Evolutionary conservation across 106 monocot species (phyloP), one percentile per base, ranked within the genome.

Genomic region (Gastrodia elata): DNA sequence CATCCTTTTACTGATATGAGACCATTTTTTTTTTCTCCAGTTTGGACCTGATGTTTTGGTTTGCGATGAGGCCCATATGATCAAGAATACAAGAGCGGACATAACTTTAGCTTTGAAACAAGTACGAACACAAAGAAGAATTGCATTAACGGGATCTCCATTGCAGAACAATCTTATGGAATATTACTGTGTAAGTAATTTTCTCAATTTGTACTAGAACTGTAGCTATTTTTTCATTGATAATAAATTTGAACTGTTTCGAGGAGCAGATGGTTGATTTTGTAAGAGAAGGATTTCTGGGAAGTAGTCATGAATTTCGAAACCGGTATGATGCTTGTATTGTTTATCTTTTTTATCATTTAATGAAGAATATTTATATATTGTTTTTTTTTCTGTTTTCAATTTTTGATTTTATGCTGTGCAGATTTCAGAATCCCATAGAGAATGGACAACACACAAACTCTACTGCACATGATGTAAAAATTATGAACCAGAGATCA

Each of bases 161-260:
- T 81, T 97, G 84, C 97, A 97, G 83, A 97, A 97, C 77, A 97
- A 97, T 82, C 52, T 97, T 67, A 97, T 97, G 97, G 97, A 97
- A 73, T 97, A 97, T 85, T 97, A 90, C 76, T 97, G 97, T 85
- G 97, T 97, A 88, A 86, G 93, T 69, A 70, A 38, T 9, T 52
- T 49, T 32, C 64, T 44, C 37, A 38, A 39, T 39, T 40, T 69
- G 39, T 36, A 25, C 5, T 39, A 8, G 39, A 69, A 41, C 7
- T 25, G 3, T 27, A 7, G 41, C 10, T 67, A 22, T 67, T 20
- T 36, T 18, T 18, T 67, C 37, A 67, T 67, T 22, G n/a, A 36
- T 67, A 38, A 36, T 32, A 67, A 18, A 69, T 69, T 69, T 39
- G n/a, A 39, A 40, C 64, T 68, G 34, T 55, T 77, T 75, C 40